These are phyloP conservation scores for Camelina neglecta DNA, from an alignment of 345 rosid species.

Conservation along the genomic window DNA sequence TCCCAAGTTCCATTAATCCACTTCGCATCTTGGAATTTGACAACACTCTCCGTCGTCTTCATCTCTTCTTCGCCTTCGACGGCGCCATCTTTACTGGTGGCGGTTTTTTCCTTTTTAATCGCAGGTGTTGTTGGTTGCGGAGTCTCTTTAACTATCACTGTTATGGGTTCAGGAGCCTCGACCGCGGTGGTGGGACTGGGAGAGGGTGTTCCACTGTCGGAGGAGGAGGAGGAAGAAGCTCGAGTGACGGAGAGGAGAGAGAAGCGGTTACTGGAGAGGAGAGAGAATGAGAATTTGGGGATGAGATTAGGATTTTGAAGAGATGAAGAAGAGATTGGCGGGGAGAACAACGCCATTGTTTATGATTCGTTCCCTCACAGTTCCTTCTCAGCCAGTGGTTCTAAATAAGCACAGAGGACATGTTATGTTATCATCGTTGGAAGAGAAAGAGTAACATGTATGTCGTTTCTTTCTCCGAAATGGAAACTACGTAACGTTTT, in stretches of 20 bases:
- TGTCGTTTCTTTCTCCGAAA: slow-evolving; percentile 23
- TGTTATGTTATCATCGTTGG: slow-evolving; percentile 24
- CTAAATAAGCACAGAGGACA: background rate
- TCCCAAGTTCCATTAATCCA: slow-evolving; percentile 98
- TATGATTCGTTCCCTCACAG: background rate
- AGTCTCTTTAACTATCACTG: slow-evolving; percentile 25
- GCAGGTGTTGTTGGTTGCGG: slow-evolving; percentile 19
- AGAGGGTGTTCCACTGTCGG: slow-evolving; percentile 58
- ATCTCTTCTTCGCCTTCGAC: no score
- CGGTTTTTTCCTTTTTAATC: background rate
- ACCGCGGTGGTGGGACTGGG: slow-evolving; percentile 17
- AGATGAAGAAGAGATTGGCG: slow-evolving; percentile 45
- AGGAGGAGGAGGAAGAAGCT: slow-evolving; percentile 48
- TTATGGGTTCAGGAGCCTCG: slow-evolving; percentile 43
- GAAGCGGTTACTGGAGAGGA: slow-evolving; percentile 47
- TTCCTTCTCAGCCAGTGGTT: slow-evolving; percentile 11
- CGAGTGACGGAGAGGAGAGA: slow-evolving; percentile 43
- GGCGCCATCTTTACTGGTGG: background rate
- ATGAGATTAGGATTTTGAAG: slow-evolving; percentile 44
- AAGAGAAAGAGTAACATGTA: background rate
- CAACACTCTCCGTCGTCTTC: slow-evolving; percentile 38
- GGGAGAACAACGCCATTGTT: slow-evolving; percentile 59
- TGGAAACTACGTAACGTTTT: slow-evolving; percentile 34
- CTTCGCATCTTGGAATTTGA: slow-evolving; percentile 62
- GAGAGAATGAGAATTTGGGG: slow-evolving; percentile 43